A percentile compares a stretch with the other conserved stretches of the same genome.
These are phyloP conservation scores for Plectosphaerella plurivora DNA, from an alignment of 2,329 filamentous ascomycete genomes.

Conservation along the genomic window DNA sequence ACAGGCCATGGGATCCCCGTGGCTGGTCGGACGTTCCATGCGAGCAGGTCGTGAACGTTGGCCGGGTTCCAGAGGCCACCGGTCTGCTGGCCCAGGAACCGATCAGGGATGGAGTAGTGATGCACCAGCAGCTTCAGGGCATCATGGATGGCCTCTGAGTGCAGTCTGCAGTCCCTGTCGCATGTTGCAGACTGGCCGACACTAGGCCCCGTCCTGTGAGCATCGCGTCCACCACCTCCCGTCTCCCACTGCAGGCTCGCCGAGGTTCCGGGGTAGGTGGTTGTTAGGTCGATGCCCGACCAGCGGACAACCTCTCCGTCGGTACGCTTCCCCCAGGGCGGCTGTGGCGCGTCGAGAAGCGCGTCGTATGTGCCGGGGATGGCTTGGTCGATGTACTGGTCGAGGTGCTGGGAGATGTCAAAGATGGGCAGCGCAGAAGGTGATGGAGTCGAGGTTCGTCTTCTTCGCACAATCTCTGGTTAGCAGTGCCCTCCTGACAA, in stretches of 20 bases:
- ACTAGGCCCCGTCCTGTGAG: conserved; percentile 4
- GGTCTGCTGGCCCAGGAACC: conserved; percentile 6
- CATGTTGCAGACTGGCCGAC: conserved; percentile 8
- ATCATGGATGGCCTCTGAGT: conserved; percentile 21
- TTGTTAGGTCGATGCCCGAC: conserved; percentile 16
- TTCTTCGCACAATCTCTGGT: not conserved
- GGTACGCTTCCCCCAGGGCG: conserved; percentile 8
- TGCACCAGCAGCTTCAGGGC: conserved; percentile 20
- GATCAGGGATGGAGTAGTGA: conserved; percentile 12
- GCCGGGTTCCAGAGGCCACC: conserved; percentile 8
- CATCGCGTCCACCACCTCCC: conserved; percentile 5
- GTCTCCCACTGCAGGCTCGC: conserved; percentile 14
- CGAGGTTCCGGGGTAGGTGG: conserved; percentile 8
- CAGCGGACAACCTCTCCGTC: conserved; percentile 12
- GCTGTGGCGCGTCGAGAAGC: conserved; percentile 11
- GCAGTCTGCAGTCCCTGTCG: conserved; percentile 15
- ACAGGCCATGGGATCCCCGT: not conserved
- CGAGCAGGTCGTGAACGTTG: conserved; percentile 10
- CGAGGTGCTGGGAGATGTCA: conserved; percentile 16
- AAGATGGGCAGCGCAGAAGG: conserved; percentile 17
- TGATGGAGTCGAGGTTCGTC: conserved; percentile 14
- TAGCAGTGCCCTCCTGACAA: not conserved
- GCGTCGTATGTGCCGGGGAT: conserved; percentile 12
- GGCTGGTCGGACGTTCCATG: not conserved
- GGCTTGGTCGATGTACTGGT: conserved; percentile 1